phyloP scores from a whole-genome alignment of 108 stramenopile species.

The Pseudonitzschia delicatissima region DNA sequence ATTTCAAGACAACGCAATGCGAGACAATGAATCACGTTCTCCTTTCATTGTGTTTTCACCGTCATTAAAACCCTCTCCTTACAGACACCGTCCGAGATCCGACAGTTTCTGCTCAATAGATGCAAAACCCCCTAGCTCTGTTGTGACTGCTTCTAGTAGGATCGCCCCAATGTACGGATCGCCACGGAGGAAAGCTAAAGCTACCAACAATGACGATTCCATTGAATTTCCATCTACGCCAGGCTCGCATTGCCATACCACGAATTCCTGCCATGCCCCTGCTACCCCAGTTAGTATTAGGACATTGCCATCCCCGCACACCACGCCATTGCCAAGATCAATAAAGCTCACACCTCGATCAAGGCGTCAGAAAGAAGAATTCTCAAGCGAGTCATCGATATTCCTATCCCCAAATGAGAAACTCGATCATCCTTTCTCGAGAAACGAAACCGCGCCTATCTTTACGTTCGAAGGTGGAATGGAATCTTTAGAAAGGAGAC shows the following conservation, averaged over 20 bases:
- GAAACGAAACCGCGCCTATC: not conserved
- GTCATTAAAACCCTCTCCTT: not conserved
- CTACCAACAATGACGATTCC: not conserved
- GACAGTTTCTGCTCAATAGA: slow-evolving; percentile 1
- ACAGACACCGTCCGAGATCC: not conserved
- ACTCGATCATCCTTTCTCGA: not conserved
- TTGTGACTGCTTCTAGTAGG: not conserved
- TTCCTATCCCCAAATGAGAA: slow-evolving; percentile 9
- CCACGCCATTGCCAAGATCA: not conserved
- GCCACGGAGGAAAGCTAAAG: not conserved
- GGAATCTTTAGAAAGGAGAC: not conserved
- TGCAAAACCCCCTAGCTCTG: not conserved
- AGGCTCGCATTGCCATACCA: not conserved
- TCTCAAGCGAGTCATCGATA: not conserved
- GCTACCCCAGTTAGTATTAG: not conserved
- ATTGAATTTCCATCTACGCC: not conserved
- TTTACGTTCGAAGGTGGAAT: not conserved
- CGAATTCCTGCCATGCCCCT: not conserved
- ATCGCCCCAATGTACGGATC: not conserved
- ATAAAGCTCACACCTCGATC: slow-evolving; percentile 5
- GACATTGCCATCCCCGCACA: slow-evolving; percentile 2
- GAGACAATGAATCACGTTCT: slow-evolving; percentile 1
- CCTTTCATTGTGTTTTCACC: slow-evolving; percentile 8
- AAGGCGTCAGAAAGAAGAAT: too few relatives aligned
- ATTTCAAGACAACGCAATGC: not conserved